Percentiles rank a stretch among this genome's conserved stretches.
Evolutionary conservation across 179 eudicot genomes (phyloP).

Genomic region (Spinacia oleracea): DNA sequence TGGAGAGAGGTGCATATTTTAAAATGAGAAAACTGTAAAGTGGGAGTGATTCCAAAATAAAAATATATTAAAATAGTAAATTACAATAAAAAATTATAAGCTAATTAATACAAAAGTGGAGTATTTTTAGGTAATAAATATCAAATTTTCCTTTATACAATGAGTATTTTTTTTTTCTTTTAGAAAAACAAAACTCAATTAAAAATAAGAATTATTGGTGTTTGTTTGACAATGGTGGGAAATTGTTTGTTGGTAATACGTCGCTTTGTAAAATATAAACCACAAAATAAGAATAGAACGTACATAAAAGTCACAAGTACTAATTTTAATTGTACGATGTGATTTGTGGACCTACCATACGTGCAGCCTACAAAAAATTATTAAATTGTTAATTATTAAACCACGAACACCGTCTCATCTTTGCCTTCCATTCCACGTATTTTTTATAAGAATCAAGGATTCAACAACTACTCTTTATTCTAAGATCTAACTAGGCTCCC

Average conservation of each 20-base stretch:
- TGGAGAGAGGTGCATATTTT: too few relatives aligned
- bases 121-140: too few relatives aligned
- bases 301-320: not conserved
- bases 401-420: not conserved
- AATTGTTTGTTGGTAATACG: not conserved
- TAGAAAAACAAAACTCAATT: not conserved
- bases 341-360: slow-evolving; percentile 7
- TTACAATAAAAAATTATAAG: too few relatives aligned
- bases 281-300: not conserved
- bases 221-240: not conserved
- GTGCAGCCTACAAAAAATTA: slow-evolving; percentile 5
- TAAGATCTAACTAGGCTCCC: slow-evolving; percentile 2
- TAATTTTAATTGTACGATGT: slow-evolving; percentile 6
- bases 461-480: not conserved
- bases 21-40: too few relatives aligned
- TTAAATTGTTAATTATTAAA: not conserved
- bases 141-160: too few relatives aligned
- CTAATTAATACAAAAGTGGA: too few relatives aligned
- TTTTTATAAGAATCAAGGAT: not conserved
- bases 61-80: too few relatives aligned
- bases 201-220: not conserved
- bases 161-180: too few relatives aligned
- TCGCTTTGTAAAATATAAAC: slow-evolving; percentile 5
- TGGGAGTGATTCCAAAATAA: too few relatives aligned
- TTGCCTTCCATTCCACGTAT: not conserved